Percentiles rank a stretch among this genome's conserved stretches.
phyloP scores from a whole-genome alignment of 1,139 yeast species.

The Candida sp. region DNA sequence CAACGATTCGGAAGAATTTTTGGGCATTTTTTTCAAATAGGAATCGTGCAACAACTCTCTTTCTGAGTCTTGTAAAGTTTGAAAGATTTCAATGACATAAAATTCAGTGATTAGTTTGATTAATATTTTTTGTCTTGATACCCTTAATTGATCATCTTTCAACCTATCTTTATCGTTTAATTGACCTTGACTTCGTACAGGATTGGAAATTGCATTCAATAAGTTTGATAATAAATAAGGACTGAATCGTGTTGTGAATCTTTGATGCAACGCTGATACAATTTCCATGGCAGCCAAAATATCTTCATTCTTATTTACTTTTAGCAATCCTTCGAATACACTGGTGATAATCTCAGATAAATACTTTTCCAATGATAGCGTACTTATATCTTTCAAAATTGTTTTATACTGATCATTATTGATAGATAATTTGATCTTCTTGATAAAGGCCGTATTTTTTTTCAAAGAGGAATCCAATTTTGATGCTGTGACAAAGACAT shows the following conservation, averaged over 20 bases:
- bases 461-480: conserved; percentile 75
- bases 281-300: conserved; percentile 63
- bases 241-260: conserved; percentile 58
- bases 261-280: conserved; percentile 71
- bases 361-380: conserved; percentile 72
- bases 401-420: conserved; percentile 32
- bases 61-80: conserved; percentile 33
- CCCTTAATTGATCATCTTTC: conserved; percentile 42
- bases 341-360: conserved; percentile 68
- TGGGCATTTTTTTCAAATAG: conserved; percentile 15
- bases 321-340: conserved; percentile 59
- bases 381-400: conserved; percentile 58
- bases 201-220: conserved; percentile 41
- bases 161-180: conserved; percentile 25
- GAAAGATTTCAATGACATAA: conserved; percentile 56
- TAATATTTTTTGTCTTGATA: conserved; percentile 46
- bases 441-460: conserved; percentile 80
- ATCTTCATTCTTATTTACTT: conserved; percentile 57
- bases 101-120: conserved; percentile 61
- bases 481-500: conserved; percentile 18
- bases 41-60: conserved; percentile 22
- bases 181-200: conserved; percentile 17
- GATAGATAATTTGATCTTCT: conserved; percentile 60
- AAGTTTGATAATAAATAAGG: conserved; percentile 48
- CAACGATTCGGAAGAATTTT: conserved; percentile 30